These are phyloP conservation scores for Aspergillus sp. DNA, from an alignment of 2,329 filamentous ascomycete genomes.

Conservation along the genomic window DNA sequence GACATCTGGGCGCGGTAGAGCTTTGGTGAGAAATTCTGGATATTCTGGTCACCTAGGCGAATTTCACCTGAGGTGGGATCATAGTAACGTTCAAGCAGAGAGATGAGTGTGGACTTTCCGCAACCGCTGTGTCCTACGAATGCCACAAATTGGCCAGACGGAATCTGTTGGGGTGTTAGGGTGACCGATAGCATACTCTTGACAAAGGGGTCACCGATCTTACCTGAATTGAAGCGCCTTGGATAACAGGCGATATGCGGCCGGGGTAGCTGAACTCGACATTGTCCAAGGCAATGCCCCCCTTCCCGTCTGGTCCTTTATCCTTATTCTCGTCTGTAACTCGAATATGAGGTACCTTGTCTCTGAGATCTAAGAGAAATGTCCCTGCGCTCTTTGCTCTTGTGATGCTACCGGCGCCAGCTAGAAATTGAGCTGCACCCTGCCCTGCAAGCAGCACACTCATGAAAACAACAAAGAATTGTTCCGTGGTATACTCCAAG, in stretches of 20 bases:
- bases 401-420: conserved; percentile 16
- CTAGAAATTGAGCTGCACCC: conserved; percentile 22
- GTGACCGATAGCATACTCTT: not conserved
- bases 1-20: conserved; percentile 66
- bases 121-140: conserved; percentile 59
- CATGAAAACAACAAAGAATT: conserved; percentile 47
- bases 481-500: conserved; percentile 36
- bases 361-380: conserved; percentile 32
- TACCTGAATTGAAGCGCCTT: conserved; percentile 1
- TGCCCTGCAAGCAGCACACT: conserved; percentile 41
- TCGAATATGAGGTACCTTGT: not conserved
- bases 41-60: conserved; percentile 61
- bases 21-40: conserved; percentile 58
- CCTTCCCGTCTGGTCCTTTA: not conserved
- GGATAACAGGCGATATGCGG: conserved; percentile 24
- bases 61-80: conserved; percentile 65
- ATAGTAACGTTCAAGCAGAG: conserved; percentile 66
- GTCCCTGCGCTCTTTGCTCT: conserved; percentile 40
- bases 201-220: not conserved
- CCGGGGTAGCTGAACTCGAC: conserved; percentile 31
- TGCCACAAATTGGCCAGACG: conserved; percentile 53
- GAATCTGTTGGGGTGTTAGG: conserved; percentile 28
- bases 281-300: not conserved
- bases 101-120: conserved; percentile 68
- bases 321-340: conserved; percentile 7